phyloP scores from a whole-genome alignment of 352 stramenopile species.

The Globisporangium sylvaticum region DNA sequence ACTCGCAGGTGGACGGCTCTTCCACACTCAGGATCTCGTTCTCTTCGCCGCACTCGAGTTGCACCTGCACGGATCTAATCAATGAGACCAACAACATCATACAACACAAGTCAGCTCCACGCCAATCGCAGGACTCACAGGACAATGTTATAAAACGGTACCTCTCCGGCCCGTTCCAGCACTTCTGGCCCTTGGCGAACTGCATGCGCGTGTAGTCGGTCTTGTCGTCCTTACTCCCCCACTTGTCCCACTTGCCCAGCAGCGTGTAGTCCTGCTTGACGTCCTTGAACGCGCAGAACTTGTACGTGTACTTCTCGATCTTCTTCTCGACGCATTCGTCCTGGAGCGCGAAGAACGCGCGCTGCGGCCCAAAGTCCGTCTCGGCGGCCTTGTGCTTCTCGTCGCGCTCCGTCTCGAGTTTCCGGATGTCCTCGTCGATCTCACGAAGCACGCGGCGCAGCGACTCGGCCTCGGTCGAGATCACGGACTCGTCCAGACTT shows the following conservation, averaged over 20 bases:
- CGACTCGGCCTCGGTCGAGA: conserved; percentile 57
- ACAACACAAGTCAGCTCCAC: neutral
- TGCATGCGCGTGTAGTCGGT: conserved; percentile 53
- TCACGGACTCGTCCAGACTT: conserved; percentile 48
- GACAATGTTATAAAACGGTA: conserved; percentile 6
- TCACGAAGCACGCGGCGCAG: conserved; percentile 59
- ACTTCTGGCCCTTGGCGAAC: conserved; percentile 82
- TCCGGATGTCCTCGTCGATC: conserved; percentile 60
- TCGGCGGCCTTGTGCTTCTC: conserved; percentile 33
- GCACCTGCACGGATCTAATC: conserved; percentile 54
- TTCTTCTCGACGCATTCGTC: conserved; percentile 73
- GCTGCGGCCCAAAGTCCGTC: conserved; percentile 65
- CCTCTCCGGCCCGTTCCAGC: conserved; percentile 90
- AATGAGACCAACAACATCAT: neutral
- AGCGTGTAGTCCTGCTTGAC: conserved; percentile 77
- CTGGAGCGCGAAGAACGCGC: conserved; percentile 72
- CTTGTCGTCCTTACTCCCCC: conserved; percentile 17
- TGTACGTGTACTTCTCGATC: conserved; percentile 89
- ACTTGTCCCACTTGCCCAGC: conserved; percentile 76
- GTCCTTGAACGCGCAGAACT: conserved; percentile 81
- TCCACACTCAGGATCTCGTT: conserved; percentile 87
- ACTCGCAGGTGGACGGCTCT: conserved; percentile 91
- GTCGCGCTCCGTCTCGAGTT: conserved; percentile 46
- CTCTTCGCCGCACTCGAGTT: conserved; percentile 73
- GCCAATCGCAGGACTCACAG: neutral